Evolutionary conservation across 345 rosid species (phyloP).

Genomic region (Arabidopsis suecica): DNA sequence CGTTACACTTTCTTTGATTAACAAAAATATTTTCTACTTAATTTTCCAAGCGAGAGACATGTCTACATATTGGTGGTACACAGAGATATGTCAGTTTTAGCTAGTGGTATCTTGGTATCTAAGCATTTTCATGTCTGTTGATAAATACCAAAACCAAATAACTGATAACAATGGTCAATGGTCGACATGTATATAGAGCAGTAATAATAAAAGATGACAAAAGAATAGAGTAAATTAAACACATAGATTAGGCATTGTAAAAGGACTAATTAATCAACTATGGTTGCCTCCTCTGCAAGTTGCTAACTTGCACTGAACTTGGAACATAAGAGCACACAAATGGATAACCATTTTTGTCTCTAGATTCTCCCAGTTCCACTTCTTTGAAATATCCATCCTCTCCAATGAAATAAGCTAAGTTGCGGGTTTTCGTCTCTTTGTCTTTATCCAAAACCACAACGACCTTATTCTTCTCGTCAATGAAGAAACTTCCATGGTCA

Average conservation of each 20-base stretch:
- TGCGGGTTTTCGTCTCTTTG: not conserved
- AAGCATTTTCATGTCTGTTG: too few species aligned
- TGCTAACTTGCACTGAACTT: too few species aligned
- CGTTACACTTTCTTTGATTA: too few species aligned
- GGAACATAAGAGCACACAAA: constrained; percentile 7
- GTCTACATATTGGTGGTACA: too few species aligned
- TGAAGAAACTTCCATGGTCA: constrained; percentile 2
- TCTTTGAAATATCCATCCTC: constrained; percentile 8
- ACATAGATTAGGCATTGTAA: not conserved
- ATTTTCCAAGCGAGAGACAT: too few species aligned
- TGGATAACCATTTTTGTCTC: not conserved
- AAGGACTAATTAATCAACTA: too few species aligned
- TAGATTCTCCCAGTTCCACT: constrained; percentile 1
- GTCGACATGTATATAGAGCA: not conserved
- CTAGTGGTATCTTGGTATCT: too few species aligned
- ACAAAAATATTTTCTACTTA: too few species aligned
- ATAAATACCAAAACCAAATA: too few species aligned
- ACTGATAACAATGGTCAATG: not conserved
- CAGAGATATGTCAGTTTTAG: too few species aligned
- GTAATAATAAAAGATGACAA: not conserved
- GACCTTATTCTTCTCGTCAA: constrained; percentile 5
- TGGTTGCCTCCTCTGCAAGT: too few species aligned
- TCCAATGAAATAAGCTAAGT: constrained; percentile 13
- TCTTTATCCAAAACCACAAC: constrained; percentile 12
- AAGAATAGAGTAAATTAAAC: not conserved